Evolutionary conservation across 306 rosid species (phyloP).

Genomic region (Begonia fuchsioides): DNA sequence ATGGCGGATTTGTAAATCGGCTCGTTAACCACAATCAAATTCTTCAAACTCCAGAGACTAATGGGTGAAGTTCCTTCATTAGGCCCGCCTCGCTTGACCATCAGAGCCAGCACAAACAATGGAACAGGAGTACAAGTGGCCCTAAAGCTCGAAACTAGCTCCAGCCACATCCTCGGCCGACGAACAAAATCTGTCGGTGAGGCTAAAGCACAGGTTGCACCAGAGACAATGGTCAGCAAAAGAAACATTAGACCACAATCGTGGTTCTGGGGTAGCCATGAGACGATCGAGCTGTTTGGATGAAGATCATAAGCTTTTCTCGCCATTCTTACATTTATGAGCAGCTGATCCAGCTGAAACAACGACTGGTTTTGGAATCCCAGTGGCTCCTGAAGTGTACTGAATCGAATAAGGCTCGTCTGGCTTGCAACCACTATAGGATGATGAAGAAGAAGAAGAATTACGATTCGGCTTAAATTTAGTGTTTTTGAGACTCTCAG

Average conservation of each 20-base stretch:
- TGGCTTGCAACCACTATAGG: slow-evolving; percentile 33
- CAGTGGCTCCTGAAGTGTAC: slow-evolving; percentile 79
- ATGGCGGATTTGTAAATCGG: slow-evolving; percentile 39
- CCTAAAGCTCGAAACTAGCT: slow-evolving; percentile 38
- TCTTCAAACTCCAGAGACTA: slow-evolving; percentile 28
- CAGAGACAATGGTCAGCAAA: slow-evolving; percentile 45
- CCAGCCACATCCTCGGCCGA: slow-evolving; percentile 61
- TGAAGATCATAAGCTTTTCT: slow-evolving; percentile 71
- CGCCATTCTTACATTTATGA: slow-evolving; percentile 56
- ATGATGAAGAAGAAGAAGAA: not conserved
- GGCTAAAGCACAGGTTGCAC: slow-evolving; percentile 48
- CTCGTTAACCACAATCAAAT: slow-evolving; percentile 61
- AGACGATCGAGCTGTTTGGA: slow-evolving; percentile 44
- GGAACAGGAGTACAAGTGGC: slow-evolving; percentile 82
- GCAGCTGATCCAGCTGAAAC: slow-evolving; percentile 62
- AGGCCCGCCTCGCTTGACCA: slow-evolving; percentile 42
- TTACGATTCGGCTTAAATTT: not conserved
- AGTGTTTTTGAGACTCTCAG: slow-evolving; percentile 13
- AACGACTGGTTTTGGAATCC: slow-evolving; percentile 60
- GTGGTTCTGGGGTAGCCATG: slow-evolving; percentile 85
- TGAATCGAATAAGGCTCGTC: slow-evolving; percentile 52
- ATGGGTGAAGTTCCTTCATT: slow-evolving; percentile 18
- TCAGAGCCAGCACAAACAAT: slow-evolving; percentile 54
- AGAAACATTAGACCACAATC: slow-evolving; percentile 84
- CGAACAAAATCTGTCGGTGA: slow-evolving; percentile 42